Percentiles rank a stretch among this genome's conserved stretches.
phyloP scores from a whole-genome alignment of 257 asterid species.

The Salvia miltiorrhiza region DNA sequence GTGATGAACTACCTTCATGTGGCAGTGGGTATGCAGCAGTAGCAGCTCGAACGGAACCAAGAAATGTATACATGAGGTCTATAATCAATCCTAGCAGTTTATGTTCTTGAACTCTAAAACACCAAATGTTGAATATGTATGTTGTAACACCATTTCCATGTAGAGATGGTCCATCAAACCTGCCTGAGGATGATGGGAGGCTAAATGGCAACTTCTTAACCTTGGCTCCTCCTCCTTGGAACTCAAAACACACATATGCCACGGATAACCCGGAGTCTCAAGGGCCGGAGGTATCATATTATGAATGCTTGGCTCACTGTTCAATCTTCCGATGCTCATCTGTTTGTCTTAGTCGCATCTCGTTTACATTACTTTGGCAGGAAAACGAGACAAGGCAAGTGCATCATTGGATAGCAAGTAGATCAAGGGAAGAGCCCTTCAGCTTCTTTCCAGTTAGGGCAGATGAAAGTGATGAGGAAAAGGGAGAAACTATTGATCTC shows the following conservation, averaged over 20 bases:
- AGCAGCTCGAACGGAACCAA: slow-evolving; percentile 32
- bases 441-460: not conserved
- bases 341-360: not conserved
- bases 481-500: slow-evolving; percentile 56
- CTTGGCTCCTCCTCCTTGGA: slow-evolving; percentile 64
- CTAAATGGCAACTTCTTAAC: slow-evolving; percentile 66
- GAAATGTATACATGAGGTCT: slow-evolving; percentile 44
- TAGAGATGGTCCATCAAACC: slow-evolving; percentile 30
- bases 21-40: slow-evolving; percentile 36
- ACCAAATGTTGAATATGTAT: not conserved
- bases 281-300: not conserved
- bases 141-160: slow-evolving; percentile 17
- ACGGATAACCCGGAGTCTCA: not conserved
- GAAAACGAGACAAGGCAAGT: slow-evolving; percentile 28
- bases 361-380: not conserved
- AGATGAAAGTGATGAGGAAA: slow-evolving; percentile 15
- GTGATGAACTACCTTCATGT: slow-evolving; percentile 41
- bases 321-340: not conserved
- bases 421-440: slow-evolving; percentile 4
- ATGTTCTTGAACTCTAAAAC: not conserved
- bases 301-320: not conserved
- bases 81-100: not conserved
- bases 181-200: slow-evolving; percentile 22
- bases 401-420: slow-evolving; percentile 26
- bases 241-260: slow-evolving; percentile 23